phyloP scores from a whole-genome alignment of 352 stramenopile species.

The Globisporangium mamillatum region DNA sequence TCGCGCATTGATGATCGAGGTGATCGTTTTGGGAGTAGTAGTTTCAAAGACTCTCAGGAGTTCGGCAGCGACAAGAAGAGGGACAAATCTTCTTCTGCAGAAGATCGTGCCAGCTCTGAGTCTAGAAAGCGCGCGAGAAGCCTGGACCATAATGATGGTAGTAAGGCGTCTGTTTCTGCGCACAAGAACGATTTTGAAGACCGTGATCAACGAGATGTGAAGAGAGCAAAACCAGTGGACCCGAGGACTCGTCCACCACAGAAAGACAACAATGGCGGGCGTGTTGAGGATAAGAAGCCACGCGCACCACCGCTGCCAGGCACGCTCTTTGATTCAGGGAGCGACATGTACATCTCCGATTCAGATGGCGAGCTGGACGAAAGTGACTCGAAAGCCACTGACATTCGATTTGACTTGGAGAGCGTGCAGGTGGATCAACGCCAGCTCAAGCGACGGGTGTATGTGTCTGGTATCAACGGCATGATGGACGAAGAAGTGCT shows the following conservation, averaged over 20 bases:
- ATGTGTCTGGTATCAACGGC: slow-evolving; percentile 54
- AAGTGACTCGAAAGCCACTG: slow-evolving; percentile 18
- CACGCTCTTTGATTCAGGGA: slow-evolving; percentile 12
- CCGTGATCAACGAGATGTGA: not conserved
- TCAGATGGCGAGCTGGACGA: slow-evolving; percentile 42
- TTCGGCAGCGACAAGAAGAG: not conserved
- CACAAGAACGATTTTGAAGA: not conserved
- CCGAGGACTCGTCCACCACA: not conserved
- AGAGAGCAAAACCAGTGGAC: not conserved
- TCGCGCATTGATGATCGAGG: not conserved
- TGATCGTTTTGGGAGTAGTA: not conserved
- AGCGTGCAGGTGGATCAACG: slow-evolving; percentile 38
- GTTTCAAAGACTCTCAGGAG: not conserved
- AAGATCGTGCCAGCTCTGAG: not conserved
- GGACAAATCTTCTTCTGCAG: not conserved
- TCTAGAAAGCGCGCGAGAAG: slow-evolving; percentile 5
- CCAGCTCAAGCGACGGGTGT: slow-evolving; percentile 41
- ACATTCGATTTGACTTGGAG: slow-evolving; percentile 56
- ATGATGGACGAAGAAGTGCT: slow-evolving; percentile 42
- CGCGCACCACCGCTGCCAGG: not conserved
- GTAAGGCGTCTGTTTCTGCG: not conserved
- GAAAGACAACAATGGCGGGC: not conserved
- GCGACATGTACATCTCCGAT: slow-evolving; percentile 43
- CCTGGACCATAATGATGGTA: not conserved
- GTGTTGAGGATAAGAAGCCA: not conserved